Percentiles rank a stretch among this genome's conserved stretches.
These are phyloP conservation scores for Claviceps digitariae DNA, from an alignment of 2,329 filamentous ascomycete species.

Conservation along the genomic window DNA sequence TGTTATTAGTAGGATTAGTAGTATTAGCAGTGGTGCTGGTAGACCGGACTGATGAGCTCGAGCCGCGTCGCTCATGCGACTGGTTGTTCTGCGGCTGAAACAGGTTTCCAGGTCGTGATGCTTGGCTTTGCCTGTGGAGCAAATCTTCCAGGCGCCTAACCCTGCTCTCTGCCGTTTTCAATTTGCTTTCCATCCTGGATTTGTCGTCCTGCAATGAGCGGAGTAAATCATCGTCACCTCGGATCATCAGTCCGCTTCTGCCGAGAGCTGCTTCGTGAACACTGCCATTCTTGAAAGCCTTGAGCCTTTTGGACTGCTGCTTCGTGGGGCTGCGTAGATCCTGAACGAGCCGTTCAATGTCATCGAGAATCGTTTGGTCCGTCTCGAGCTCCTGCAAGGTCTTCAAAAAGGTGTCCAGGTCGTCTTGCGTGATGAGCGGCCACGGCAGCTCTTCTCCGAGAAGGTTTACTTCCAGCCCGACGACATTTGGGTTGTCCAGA, in stretches of 20 bases:
- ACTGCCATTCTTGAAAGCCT: conserved; percentile 93
- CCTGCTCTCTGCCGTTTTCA: conserved; percentile 76
- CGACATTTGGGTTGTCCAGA: conserved; percentile 55
- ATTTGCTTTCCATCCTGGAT: conserved; percentile 53
- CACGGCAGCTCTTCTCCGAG: conserved; percentile 66
- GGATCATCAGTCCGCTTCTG: conserved; percentile 71
- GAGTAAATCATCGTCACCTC: conserved; percentile 75
- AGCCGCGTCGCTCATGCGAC: conserved; percentile 35
- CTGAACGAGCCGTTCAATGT: conserved; percentile 62
- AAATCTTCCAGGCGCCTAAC: conserved; percentile 86
- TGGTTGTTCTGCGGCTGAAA: conserved; percentile 37
- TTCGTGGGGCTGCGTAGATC: conserved; percentile 73
- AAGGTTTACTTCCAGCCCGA: conserved; percentile 75
- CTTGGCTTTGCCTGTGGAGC: conserved; percentile 66
- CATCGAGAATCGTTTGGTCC: conserved; percentile 52
- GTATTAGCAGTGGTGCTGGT: conserved; percentile 9
- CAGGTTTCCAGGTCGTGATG: conserved; percentile 39
- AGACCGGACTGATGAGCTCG: conserved; percentile 34
- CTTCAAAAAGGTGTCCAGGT: conserved; percentile 62
- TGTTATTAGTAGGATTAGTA: not conserved
- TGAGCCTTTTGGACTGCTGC: conserved; percentile 74
- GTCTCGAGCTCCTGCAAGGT: conserved; percentile 50
- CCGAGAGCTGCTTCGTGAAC: conserved; percentile 81
- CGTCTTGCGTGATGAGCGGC: conserved; percentile 63
- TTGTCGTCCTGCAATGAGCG: conserved; percentile 75